Percentiles rank a stretch among this genome's conserved stretches.
Conservation (phyloP, 306 rosid species). For the Malus fusca region DNA sequence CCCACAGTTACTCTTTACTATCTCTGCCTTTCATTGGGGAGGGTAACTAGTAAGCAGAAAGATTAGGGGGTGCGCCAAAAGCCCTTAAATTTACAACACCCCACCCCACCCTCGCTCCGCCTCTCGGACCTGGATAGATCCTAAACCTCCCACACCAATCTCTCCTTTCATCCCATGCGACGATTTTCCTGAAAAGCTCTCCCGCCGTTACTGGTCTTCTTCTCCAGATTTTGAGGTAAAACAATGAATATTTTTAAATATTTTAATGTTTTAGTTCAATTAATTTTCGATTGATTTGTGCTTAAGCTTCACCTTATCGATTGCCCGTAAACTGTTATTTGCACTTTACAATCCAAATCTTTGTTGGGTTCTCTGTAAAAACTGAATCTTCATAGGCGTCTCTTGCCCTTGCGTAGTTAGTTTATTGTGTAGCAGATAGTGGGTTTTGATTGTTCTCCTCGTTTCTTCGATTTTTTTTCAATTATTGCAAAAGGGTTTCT, state of each 20-base stretch:
- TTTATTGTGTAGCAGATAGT: background rate
- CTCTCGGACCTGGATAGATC: constrained; percentile 5
- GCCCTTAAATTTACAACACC: background rate
- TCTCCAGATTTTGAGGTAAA: constrained; percentile 26
- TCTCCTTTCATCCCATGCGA: constrained; percentile 4
- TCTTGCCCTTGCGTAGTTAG: background rate
- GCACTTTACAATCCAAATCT: constrained; percentile 2
- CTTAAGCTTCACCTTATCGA: background rate
- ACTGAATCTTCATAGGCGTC: background rate
- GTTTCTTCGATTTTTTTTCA: background rate
- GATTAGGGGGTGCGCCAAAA: constrained; percentile 10
- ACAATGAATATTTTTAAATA: background rate
- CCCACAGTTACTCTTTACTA: background rate
- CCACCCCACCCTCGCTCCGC: background rate
- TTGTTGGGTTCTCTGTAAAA: background rate
- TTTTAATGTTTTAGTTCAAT: background rate
- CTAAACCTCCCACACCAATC: constrained; percentile 9
- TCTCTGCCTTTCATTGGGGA: background rate
- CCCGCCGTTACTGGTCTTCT: constrained; percentile 1
- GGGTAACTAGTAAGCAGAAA: background rate
- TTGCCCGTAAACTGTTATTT: constrained; percentile 2
- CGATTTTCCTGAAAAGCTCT: background rate
- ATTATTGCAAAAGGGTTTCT: background rate
- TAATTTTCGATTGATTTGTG: background rate
- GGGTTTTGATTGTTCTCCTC: background rate